These are phyloP conservation scores for Fistulifera pelliculosa DNA, from an alignment of 108 stramenopile genomes.

Conservation along the genomic window DNA sequence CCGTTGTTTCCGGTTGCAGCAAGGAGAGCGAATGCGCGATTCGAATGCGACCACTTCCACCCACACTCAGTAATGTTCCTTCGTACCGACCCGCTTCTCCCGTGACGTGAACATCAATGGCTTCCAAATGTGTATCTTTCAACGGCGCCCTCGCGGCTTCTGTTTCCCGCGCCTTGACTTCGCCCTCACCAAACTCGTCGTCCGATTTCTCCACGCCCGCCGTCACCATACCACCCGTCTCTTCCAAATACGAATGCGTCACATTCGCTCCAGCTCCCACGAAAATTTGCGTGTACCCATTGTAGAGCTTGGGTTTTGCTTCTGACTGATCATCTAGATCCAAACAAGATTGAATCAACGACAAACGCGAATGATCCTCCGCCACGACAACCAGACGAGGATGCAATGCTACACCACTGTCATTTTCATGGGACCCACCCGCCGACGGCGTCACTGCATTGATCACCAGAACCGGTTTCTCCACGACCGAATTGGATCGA, in stretches of 20 bases:
- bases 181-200: constrained; percentile 32
- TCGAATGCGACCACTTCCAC: constrained; percentile 74
- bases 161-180: constrained; percentile 35
- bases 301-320: constrained; percentile 57
- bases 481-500: not conserved
- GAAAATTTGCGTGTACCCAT: constrained; percentile 80
- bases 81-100: constrained; percentile 58
- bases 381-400: constrained; percentile 66
- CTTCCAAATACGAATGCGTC: constrained; percentile 78
- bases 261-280: constrained; percentile 65
- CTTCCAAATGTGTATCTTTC: constrained; percentile 70
- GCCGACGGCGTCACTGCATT: constrained; percentile 67
- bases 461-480: constrained; percentile 63
- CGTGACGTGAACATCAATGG: constrained; percentile 68
- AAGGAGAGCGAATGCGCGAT: constrained; percentile 55
- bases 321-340: constrained; percentile 40
- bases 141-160: constrained; percentile 62
- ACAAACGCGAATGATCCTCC: constrained; percentile 39
- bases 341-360: constrained; percentile 65
- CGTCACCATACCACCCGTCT: constrained; percentile 69
- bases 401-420: constrained; percentile 64
- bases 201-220: constrained; percentile 47
- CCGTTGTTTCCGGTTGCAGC: constrained; percentile 51
- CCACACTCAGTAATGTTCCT: constrained; percentile 60
- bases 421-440: constrained; percentile 20